A percentile compares a stretch with the other conserved stretches of the same genome.
Evolutionary conservation across 306 rosid genomes (phyloP).

Genomic region (Nissolia schottii): DNA sequence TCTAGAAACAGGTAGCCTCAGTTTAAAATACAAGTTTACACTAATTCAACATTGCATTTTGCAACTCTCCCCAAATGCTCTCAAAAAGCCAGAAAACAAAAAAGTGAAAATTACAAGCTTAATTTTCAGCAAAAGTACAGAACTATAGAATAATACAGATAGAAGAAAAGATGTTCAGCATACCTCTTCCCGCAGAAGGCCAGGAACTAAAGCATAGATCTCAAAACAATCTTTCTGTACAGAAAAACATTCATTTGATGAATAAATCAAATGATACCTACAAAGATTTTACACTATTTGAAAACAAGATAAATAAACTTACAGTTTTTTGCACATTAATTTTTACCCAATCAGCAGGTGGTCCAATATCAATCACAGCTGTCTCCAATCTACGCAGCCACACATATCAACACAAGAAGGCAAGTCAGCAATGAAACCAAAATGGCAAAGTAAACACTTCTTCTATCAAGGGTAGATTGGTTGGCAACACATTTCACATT

Average conservation of each 20-base stretch:
- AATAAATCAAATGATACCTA: slow-evolving; percentile 34
- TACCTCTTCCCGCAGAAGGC: slow-evolving; percentile 98
- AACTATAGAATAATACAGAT: neutral
- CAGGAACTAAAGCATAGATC: slow-evolving; percentile 96
- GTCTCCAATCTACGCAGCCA: slow-evolving; percentile 70
- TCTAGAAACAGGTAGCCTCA: too few relatives aligned
- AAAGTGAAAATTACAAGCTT: too few relatives aligned
- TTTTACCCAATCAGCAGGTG: slow-evolving; percentile 99
- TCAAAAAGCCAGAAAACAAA: too few relatives aligned
- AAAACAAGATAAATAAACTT: slow-evolving; percentile 34
- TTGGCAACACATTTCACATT: slow-evolving; percentile 16
- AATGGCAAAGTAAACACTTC: slow-evolving; percentile 5
- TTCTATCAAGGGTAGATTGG: neutral
- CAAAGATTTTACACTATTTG: slow-evolving; percentile 8
- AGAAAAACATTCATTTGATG: slow-evolving; percentile 18
- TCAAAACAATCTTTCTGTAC: slow-evolving; percentile 95
- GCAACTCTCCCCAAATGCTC: too few relatives aligned
- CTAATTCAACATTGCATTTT: too few relatives aligned
- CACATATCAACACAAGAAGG: slow-evolving; percentile 24
- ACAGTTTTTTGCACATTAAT: slow-evolving; percentile 92
- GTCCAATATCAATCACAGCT: slow-evolving; percentile 76
- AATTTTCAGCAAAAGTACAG: neutral
- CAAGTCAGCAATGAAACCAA: slow-evolving; percentile 21
- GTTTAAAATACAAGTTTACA: too few relatives aligned
- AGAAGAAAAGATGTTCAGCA: neutral